Evolutionary conservation across 2,329 filamentous ascomycete genomes (phyloP).

Genomic region (Domatiomyces globalis): DNA sequence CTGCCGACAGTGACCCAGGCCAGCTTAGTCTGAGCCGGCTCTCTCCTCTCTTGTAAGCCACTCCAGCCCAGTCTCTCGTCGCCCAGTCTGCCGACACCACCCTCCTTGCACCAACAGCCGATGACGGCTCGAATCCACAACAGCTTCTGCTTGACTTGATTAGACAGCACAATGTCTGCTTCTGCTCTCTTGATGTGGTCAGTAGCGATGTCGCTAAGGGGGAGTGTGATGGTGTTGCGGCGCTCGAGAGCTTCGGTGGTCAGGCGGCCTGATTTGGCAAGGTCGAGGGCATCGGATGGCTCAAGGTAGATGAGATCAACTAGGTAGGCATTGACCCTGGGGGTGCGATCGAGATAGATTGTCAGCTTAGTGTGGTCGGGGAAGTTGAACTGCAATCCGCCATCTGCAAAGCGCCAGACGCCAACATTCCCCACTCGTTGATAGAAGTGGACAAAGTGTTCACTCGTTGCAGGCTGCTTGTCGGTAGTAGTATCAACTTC

Average conservation of each 20-base stretch:
- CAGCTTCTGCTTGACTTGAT: conserved; percentile 32
- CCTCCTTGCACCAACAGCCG: conserved; percentile 22
- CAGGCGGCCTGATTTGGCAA: conserved; percentile 28
- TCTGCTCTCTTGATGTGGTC: conserved; percentile 20
- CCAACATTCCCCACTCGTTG: conserved; percentile 39
- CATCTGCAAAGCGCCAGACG: conserved; percentile 38
- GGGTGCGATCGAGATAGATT: conserved; percentile 22
- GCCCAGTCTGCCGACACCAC: conserved; percentile 20
- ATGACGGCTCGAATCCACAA: conserved; percentile 30
- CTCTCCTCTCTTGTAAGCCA: conserved; percentile 29
- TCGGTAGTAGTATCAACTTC: conserved; percentile 16
- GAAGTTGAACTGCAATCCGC: conserved; percentile 39
- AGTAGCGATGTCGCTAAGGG: conserved; percentile 18
- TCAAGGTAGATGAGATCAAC: conserved; percentile 38
- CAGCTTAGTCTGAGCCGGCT: conserved; percentile 32
- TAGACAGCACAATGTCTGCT: conserved; percentile 32
- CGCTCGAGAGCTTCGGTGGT: conserved; percentile 27
- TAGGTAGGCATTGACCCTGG: conserved; percentile 15
- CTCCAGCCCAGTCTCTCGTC: conserved; percentile 20
- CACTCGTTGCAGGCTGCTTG: conserved; percentile 17
- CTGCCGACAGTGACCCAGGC: conserved; percentile 39
- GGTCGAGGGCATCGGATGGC: conserved; percentile 30
- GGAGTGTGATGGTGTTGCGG: conserved; percentile 15
- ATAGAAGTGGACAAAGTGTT: conserved; percentile 36
- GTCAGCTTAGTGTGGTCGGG: conserved; percentile 39